Evolutionary conservation across 2,329 filamentous ascomycete species (phyloP), one percentile per base, ranked within the genome.

Genomic region (Salinomyces thailandicus): DNA sequence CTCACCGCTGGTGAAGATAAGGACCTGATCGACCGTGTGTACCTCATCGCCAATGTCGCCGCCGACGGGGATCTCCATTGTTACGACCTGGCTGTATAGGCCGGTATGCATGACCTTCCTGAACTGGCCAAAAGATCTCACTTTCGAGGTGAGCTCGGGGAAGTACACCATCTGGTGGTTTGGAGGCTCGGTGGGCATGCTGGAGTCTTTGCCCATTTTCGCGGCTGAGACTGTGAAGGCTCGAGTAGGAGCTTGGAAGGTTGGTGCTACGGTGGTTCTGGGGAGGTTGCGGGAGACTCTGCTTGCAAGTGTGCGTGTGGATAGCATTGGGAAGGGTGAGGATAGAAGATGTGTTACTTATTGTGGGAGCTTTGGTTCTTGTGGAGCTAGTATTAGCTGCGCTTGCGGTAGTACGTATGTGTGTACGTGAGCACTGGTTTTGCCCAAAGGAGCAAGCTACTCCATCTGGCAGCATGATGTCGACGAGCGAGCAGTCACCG

Each of bases 11-110:
- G 74, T 80, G 56, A 80, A 79, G 9, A 77, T 74, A 9, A 81
- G 61, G 37, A 75, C 72, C 46, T 80, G 76, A 44, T 80, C 76
- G 24, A 79, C 75, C 0, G 70, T 72, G 52, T 79, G 75, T 41
- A 77, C 75, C 58, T 79, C 75, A 35, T 79, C 75, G n/a, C 76
- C 74, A 46, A 80, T 79, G 18, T 80, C 75, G 2, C 75, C 75
- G 11, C 67, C 68, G 0, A 76, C 70, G 0, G 75, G 76, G 0
- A 80, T 66, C 29, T 74, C 75, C 75, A 79, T 80, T 0, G 75
- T 64, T 0, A 79, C 75, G 6, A 80, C 55, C 54, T 80, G 76
- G 8, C 66, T 68, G 53, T 78, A 79, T 5, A 79, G 57, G 0
- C 75, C 75, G 2, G 76, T 79, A 57, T 71, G 75, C 11, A 80